A percentile compares a stretch with the other conserved stretches of the same genome.
These are phyloP conservation scores for Vachellia pachyceras DNA, from an alignment of 306 rosid species.

Conservation along the genomic window DNA sequence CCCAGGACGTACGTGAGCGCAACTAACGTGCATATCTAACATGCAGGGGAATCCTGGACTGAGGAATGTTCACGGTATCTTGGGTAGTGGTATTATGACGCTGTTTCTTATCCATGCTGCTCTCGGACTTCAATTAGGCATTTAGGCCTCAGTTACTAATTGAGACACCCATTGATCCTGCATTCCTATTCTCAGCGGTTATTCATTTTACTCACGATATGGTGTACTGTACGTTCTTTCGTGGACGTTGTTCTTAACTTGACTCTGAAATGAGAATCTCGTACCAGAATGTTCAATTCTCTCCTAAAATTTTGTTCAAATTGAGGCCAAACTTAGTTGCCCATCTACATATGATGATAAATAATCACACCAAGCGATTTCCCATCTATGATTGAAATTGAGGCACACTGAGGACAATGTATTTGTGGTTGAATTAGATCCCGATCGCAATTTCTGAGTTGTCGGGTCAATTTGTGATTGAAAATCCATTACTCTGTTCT, in stretches of 20 bases:
- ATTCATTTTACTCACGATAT: constrained; percentile 18
- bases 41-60: constrained; percentile 81
- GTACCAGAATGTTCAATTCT: constrained; percentile 23
- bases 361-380: constrained; percentile 2
- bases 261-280: constrained; percentile 18
- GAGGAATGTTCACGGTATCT: constrained; percentile 76
- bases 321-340: constrained; percentile 11
- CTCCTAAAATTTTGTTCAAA: constrained; percentile 3
- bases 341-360: no score
- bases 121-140: constrained; percentile 86
- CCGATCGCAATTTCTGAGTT: neutral
- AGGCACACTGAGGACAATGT: neutral
- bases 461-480: neutral
- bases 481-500: neutral
- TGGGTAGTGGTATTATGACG: constrained; percentile 92
- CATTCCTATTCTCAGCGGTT: constrained; percentile 1
- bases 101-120: constrained; percentile 84
- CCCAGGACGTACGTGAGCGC: neutral
- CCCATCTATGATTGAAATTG: neutral
- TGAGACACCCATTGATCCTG: neutral
- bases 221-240: constrained; percentile 38
- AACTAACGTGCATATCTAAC: neutral
- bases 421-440: neutral
- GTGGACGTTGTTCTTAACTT: constrained; percentile 14
- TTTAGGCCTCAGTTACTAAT: constrained; percentile 76